Evolutionary conservation across 495 filamentous ascomycete species (phyloP).

Genomic region (Penicillium cataractarum): DNA sequence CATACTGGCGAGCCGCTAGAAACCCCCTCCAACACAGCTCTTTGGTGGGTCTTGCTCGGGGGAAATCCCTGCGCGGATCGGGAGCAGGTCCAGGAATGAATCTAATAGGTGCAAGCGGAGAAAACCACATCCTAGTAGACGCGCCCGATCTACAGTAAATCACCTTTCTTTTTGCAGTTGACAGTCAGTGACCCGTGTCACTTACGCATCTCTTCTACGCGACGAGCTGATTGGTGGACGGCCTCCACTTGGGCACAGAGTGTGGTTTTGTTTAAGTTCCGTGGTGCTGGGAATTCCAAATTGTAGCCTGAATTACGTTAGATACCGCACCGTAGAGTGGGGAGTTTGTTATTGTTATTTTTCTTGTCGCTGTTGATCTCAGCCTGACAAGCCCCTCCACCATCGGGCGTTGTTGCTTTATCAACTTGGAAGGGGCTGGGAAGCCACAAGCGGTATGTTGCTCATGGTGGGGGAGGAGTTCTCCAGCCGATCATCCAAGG

Average conservation of each 20-base stretch:
- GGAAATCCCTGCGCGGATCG: slow-evolving; percentile 12
- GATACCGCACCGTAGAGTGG: neutral
- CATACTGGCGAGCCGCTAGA: slow-evolving; percentile 5
- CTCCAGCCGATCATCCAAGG: slow-evolving; percentile 9
- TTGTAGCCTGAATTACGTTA: neutral
- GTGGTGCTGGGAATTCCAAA: slow-evolving; percentile 18
- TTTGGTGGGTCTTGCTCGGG: slow-evolving; percentile 12
- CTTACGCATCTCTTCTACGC: slow-evolving; percentile 12
- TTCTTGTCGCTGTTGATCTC: neutral
- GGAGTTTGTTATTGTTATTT: too few relatives aligned
- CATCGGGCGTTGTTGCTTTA: neutral
- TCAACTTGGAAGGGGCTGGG: slow-evolving; percentile 7
- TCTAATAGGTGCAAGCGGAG: neutral
- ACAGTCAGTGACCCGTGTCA: slow-evolving; percentile 20
- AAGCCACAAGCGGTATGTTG: slow-evolving; percentile 9
- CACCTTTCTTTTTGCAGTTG: slow-evolving; percentile 13
- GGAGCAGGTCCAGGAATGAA: neutral
- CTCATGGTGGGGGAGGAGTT: neutral
- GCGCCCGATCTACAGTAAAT: slow-evolving; percentile 7
- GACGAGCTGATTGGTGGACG: slow-evolving; percentile 16
- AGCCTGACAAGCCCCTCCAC: too few relatives aligned
- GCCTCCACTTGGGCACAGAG: slow-evolving; percentile 11
- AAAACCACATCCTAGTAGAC: neutral
- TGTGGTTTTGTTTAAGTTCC: slow-evolving; percentile 6
- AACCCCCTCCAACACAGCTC: slow-evolving; percentile 4